Base-by-base conservation (phyloP, 768 basidiomycete genomes). In the Kwoniella newhampshirensis region DNA sequence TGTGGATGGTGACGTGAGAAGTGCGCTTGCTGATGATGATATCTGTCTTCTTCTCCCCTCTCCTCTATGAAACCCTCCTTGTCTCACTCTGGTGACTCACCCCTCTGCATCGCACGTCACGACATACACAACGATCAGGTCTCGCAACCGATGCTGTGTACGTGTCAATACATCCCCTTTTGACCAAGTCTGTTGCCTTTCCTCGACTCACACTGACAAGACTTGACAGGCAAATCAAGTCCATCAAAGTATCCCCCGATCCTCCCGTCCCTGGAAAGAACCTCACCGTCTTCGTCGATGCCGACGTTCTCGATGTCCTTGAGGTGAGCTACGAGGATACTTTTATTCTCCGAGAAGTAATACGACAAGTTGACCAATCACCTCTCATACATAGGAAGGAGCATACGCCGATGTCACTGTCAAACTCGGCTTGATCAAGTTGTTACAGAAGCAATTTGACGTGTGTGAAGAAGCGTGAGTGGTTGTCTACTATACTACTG, bases 401-500 rank as follows among this genome's bases (percentile, higher is more conserved):
- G 88, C 94, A 36, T 88, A 84, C 67, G 94, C 87, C 7, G 85
- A 93, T 64, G 91, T 99, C 3, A 77, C 78, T 1, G 94, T 99
- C 54, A 98, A 97, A 76, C 81, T 98, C n/a, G 96, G 96, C 23
- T 78, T 90, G 26, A 83, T 99, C 71, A 96, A 90, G 79, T 74
- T 98, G n/a, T 78, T 98, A 28, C 77, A 80, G 42, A 96, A 89
- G 79, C 71, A 64, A 17, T 94, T 97, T 64, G 90, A 97, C 63
- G 77, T 97, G 28, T 98, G 94, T 73, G 82, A 93, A 58, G 93
- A 97, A 78, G 91, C 92, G 89, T 96, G 80, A 69, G 92, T 84
- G 18, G n/a, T 27, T 18, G 50, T 56, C 28, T 25, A 28, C 27
- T 30, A 37, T 37, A 37, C n/a, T n/a, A n/a, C n/a, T n/a, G n/a